These are phyloP conservation scores for Albatrellus sp. DNA, from an alignment of 1,284 basidiomycete genomes.

Conservation along the genomic window DNA sequence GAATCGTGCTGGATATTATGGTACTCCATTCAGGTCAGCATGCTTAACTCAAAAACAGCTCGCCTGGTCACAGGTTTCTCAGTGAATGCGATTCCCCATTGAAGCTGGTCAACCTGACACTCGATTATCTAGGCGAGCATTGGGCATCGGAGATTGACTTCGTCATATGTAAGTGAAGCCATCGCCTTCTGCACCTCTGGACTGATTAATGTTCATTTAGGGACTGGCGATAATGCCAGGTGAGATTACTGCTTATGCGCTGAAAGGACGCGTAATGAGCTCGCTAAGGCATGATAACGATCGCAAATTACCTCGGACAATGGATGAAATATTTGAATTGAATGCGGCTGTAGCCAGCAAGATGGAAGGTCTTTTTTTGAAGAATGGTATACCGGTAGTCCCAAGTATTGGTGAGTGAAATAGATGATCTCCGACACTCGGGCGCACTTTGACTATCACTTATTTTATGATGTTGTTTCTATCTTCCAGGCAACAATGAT, in stretches of 20 bases:
- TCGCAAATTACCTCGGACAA: conserved; percentile 65
- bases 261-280: background rate
- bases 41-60: conserved; percentile 1
- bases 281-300: conserved; percentile 77
- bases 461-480: background rate
- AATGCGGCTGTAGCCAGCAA: conserved; percentile 60
- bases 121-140: conserved; percentile 71
- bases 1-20: conserved; percentile 40
- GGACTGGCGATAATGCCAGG: conserved; percentile 91
- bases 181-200: background rate
- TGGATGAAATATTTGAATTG: conserved; percentile 68
- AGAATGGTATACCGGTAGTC: conserved; percentile 68
- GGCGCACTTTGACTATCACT: conserved; percentile 2
- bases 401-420: conserved; percentile 61
- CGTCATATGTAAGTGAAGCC: conserved; percentile 55
- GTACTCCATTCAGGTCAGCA: conserved; percentile 47
- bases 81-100: conserved; percentile 85
- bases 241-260: conserved; percentile 17
- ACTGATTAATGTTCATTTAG: conserved; percentile 22
- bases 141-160: conserved; percentile 85
- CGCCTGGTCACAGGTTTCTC: background rate
- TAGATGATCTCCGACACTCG: conserved; percentile 4
- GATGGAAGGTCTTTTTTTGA: conserved; percentile 62
- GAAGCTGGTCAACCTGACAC: conserved; percentile 65
- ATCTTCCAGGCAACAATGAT: conserved; percentile 73